Evolutionary conservation across 495 filamentous ascomycete species (phyloP).

Genomic region (Neurospora sp.): DNA sequence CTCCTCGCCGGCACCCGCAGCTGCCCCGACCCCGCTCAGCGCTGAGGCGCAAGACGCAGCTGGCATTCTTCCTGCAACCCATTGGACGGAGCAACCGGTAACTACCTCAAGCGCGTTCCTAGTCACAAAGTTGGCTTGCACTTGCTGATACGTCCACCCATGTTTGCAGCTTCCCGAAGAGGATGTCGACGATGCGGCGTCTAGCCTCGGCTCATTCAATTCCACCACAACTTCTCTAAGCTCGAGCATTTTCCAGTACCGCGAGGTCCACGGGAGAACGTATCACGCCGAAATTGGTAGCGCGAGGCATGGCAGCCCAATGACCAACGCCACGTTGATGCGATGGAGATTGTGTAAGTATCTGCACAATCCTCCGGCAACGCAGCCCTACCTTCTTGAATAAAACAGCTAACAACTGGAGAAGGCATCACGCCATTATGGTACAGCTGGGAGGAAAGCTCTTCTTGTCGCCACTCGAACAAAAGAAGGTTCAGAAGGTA

Average conservation of each 20-base stretch:
- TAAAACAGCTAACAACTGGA: neutral
- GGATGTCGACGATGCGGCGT: neutral
- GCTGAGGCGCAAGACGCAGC: neutral
- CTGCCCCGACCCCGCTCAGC: neutral
- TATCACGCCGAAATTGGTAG: conserved; percentile 17
- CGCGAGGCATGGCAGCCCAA: conserved; percentile 28
- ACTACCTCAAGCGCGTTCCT: neutral
- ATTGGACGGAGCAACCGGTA: neutral
- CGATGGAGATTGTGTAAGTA: conserved; percentile 19
- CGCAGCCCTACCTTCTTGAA: neutral
- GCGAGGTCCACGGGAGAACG: neutral
- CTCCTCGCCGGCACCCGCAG: neutral
- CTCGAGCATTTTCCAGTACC: neutral
- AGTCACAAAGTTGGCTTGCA: neutral
- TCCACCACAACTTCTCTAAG: neutral
- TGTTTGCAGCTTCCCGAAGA: neutral
- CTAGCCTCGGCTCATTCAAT: neutral
- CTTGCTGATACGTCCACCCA: neutral
- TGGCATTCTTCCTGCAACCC: conserved; percentile 1
- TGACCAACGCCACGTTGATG: conserved; percentile 23
- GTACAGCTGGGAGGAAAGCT: conserved; percentile 23
- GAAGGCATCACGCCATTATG: neutral
- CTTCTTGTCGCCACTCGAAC: conserved; percentile 38
- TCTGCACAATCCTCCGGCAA: neutral
- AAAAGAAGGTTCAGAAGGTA: conserved; percentile 33